Evolutionary conservation across 2,329 filamentous ascomycete genomes (phyloP).

Genomic region (Ascochyta lentis): DNA sequence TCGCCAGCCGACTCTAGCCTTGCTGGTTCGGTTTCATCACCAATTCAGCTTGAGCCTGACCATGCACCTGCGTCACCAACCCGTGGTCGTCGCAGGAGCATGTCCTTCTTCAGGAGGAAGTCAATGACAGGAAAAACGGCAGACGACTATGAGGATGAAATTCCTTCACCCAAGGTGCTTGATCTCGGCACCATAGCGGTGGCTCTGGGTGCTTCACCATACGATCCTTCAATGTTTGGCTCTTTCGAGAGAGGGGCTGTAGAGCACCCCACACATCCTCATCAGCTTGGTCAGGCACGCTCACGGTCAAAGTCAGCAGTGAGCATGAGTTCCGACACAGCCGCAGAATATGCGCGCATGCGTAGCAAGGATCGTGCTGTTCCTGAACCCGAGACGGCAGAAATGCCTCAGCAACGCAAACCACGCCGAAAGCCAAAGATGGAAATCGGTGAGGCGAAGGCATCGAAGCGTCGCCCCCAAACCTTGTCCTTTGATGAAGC

Average conservation of each 20-base stretch:
- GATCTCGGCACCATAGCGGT: slow-evolving; percentile 52
- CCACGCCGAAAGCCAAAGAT: slow-evolving; percentile 39
- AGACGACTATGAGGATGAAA: slow-evolving; percentile 21
- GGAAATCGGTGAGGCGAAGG: slow-evolving; percentile 33
- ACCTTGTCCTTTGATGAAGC: slow-evolving; percentile 11
- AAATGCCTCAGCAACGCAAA: slow-evolving; percentile 32
- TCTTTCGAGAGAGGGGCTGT: slow-evolving; percentile 24
- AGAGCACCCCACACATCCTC: slow-evolving; percentile 41
- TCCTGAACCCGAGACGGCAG: slow-evolving; percentile 24
- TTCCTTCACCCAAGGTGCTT: slow-evolving; percentile 34
- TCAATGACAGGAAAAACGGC: slow-evolving; percentile 34
- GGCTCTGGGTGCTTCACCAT: slow-evolving; percentile 52
- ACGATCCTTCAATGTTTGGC: slow-evolving; percentile 49
- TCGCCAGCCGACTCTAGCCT: slow-evolving; percentile 15
- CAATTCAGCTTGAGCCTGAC: slow-evolving; percentile 29
- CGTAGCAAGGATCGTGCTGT: slow-evolving; percentile 44
- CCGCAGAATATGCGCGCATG: slow-evolving; percentile 44
- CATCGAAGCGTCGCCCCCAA: slow-evolving; percentile 25
- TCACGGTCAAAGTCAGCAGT: slow-evolving; percentile 40
- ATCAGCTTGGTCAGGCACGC: slow-evolving; percentile 42
- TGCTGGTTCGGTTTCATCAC: slow-evolving; percentile 2
- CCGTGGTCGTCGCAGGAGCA: slow-evolving; percentile 33
- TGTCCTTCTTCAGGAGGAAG: slow-evolving; percentile 42
- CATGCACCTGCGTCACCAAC: slow-evolving; percentile 30
- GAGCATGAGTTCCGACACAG: slow-evolving; percentile 46